Evolutionary conservation across 139 green algal genomes (phyloP), one percentile per base, ranked within the genome.

Genomic region (Edaphochlamys debaryana): DNA sequence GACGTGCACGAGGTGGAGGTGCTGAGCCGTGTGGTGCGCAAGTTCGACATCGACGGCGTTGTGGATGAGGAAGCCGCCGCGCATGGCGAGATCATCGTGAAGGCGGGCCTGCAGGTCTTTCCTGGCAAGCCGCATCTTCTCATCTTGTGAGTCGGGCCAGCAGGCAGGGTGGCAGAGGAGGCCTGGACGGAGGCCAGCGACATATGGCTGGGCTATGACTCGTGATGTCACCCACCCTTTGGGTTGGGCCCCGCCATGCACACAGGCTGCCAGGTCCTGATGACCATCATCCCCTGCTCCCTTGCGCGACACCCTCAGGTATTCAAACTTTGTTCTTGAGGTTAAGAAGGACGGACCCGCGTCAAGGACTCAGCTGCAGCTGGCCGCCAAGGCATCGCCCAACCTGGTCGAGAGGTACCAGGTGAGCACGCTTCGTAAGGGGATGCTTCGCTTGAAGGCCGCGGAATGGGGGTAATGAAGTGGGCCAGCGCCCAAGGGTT

Each of bases 311-410:
- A n/a, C n/a, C 62, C 8, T 6, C 82, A 37, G 77, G 60, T 87
- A 86, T 36, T 54, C 88, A 37, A 88, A 88, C 56, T 48, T 87
- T 89, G 32, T 89, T 48, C 54, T 92, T 34, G 82, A 88, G 50
- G 76, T 89, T 15, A 60, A 66, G 25, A 80, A 88, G 30, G 87
- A 91, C 80, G 87, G 79, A 0, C 84, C 86, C 52, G 69, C 76
- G 2, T 66, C 48, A 2, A 67, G 84, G 63, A 91, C 87, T 1
- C 87, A 91, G 87, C 84, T 91, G 79, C 87, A 91, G 79, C 73
- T 89, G 50, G 84, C 83, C 2, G 15, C 32, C 22, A 91, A 91
- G 68, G 66, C 64, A 29, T 56, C 23, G n/a, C 87, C 87, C 4
- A 54, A 32, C 50, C 36, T 89, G 29, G 30, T 89, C 19, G 60